These are phyloP conservation scores for Penicillium robsamsonii DNA, from an alignment of 495 filamentous ascomycete genomes.

Conservation along the genomic window DNA sequence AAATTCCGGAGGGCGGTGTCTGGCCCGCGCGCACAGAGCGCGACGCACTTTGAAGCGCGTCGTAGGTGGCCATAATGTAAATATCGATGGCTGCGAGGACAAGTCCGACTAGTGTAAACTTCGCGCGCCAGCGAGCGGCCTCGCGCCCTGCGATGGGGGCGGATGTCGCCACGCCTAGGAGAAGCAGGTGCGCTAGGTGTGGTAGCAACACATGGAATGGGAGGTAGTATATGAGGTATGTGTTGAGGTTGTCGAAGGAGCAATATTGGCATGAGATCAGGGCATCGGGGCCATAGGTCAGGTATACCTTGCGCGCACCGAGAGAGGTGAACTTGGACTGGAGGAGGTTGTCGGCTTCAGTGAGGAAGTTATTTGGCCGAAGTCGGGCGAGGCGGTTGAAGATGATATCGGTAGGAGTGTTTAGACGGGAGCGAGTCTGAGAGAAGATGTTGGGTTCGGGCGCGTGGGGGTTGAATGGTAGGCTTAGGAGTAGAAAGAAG, in stretches of 20 bases:
- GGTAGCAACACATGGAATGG: slow-evolving; percentile 66
- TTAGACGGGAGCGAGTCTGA: slow-evolving; percentile 73
- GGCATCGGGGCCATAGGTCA: slow-evolving; percentile 72
- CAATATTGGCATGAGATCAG: slow-evolving; percentile 79
- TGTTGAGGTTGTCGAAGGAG: slow-evolving; percentile 63
- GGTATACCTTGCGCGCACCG: slow-evolving; percentile 74
- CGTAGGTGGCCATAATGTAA: slow-evolving; percentile 59
- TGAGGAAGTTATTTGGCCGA: slow-evolving; percentile 55
- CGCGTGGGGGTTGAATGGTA: slow-evolving; percentile 66
- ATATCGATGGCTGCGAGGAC: slow-evolving; percentile 61
- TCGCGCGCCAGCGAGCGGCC: slow-evolving; percentile 64
- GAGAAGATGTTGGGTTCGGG: slow-evolving; percentile 72
- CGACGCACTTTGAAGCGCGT: slow-evolving; percentile 53
- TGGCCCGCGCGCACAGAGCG: slow-evolving; percentile 38
- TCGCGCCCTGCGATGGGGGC: slow-evolving; percentile 53
- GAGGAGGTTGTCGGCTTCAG: slow-evolving; percentile 59
- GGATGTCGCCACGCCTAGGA: slow-evolving; percentile 64
- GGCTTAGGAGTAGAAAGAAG: slow-evolving; percentile 58
- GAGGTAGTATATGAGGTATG: slow-evolving; percentile 78
- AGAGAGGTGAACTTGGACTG: slow-evolving; percentile 64
- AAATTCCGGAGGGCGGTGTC: slow-evolving; percentile 49
- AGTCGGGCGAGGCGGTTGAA: slow-evolving; percentile 71
- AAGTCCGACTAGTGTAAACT: slow-evolving; percentile 63
- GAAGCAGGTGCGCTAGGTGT: slow-evolving; percentile 71
- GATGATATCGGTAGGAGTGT: slow-evolving; percentile 79